These are phyloP conservation scores for Diacronema lutheri DNA, from an alignment of 78 protist genomes.

Conservation along the genomic window DNA sequence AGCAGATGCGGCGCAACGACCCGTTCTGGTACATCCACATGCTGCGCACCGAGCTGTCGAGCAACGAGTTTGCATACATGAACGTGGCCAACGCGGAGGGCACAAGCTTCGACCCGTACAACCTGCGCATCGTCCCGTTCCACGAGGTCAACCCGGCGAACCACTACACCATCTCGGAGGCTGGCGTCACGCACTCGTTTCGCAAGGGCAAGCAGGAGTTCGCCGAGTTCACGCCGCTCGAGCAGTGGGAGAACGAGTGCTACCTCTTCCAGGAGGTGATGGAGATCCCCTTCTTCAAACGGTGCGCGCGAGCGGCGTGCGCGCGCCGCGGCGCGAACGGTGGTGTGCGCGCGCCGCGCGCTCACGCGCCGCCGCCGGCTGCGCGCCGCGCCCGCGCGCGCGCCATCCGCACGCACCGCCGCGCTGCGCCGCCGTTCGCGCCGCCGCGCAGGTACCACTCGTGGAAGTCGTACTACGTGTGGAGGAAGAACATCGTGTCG, in stretches of 20 bases:
- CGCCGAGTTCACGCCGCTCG: conserved; percentile 49
- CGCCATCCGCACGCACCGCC: too few species aligned
- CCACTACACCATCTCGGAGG: conserved; percentile 55
- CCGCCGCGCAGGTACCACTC: conserved; percentile 3
- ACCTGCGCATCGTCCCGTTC: conserved; percentile 35
- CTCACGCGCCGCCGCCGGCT: neutral
- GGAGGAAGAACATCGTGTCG: neutral
- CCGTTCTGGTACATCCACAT: conserved; percentile 14
- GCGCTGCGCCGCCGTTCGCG: too few species aligned
- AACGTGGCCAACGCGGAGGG: neutral
- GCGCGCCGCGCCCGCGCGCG: neutral
- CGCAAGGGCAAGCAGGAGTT: conserved; percentile 26
- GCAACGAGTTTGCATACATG: conserved; percentile 25
- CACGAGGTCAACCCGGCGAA: neutral
- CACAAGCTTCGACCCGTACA: conserved; percentile 25
- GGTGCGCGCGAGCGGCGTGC: neutral
- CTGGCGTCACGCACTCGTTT: conserved; percentile 66
- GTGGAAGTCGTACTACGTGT: conserved; percentile 33
- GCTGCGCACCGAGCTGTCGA: neutral
- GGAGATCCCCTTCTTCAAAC: conserved; percentile 53
- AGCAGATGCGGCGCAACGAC: neutral
- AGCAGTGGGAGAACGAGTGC: conserved; percentile 54
- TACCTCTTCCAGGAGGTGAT: conserved; percentile 10
- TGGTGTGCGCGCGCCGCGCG: neutral
- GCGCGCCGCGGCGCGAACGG: neutral